These are phyloP conservation scores for Leccinum rimulosum DNA, from an alignment of 768 basidiomycete genomes.

Conservation along the genomic window DNA sequence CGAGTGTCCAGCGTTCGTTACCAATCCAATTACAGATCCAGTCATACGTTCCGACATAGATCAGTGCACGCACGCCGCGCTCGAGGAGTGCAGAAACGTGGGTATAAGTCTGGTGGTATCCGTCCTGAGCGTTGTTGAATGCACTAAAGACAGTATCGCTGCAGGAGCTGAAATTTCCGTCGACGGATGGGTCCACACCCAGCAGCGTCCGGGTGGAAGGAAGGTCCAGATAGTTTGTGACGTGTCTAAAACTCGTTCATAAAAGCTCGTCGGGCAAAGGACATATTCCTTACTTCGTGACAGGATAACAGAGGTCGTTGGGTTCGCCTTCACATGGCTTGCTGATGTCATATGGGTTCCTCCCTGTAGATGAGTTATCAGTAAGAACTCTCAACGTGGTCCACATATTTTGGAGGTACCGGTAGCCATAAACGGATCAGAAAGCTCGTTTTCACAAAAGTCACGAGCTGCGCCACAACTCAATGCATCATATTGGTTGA, in stretches of 20 bases:
- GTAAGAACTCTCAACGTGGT: neutral
- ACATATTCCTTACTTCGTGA: slow-evolving; percentile 37
- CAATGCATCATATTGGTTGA: slow-evolving; percentile 65
- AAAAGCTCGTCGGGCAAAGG: neutral
- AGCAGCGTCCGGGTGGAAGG: slow-evolving; percentile 51
- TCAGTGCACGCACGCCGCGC: slow-evolving; percentile 68
- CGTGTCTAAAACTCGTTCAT: slow-evolving; percentile 39
- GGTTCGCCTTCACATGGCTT: slow-evolving; percentile 51
- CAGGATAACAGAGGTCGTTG: slow-evolving; percentile 59
- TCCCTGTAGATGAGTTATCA: slow-evolving; percentile 25
- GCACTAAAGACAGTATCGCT: slow-evolving; percentile 42
- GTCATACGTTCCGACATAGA: slow-evolving; percentile 74
- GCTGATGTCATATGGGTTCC: slow-evolving; percentile 71
- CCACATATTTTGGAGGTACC: slow-evolving; percentile 28
- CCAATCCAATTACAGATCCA: slow-evolving; percentile 82
- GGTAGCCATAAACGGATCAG: slow-evolving; percentile 24
- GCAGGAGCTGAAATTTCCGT: slow-evolving; percentile 41
- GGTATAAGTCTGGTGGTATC: slow-evolving; percentile 25
- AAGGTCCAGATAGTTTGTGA: slow-evolving; percentile 60
- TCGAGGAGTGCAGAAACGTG: slow-evolving; percentile 59
- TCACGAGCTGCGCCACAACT: slow-evolving; percentile 63
- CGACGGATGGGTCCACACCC: slow-evolving; percentile 55
- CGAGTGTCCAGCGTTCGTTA: slow-evolving; percentile 74
- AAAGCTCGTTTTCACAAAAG: slow-evolving; percentile 59
- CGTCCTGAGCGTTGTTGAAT: slow-evolving; percentile 49